These are phyloP conservation scores for Peronospora tabacina DNA, from an alignment of 352 stramenopile species.

Conservation along the genomic window DNA sequence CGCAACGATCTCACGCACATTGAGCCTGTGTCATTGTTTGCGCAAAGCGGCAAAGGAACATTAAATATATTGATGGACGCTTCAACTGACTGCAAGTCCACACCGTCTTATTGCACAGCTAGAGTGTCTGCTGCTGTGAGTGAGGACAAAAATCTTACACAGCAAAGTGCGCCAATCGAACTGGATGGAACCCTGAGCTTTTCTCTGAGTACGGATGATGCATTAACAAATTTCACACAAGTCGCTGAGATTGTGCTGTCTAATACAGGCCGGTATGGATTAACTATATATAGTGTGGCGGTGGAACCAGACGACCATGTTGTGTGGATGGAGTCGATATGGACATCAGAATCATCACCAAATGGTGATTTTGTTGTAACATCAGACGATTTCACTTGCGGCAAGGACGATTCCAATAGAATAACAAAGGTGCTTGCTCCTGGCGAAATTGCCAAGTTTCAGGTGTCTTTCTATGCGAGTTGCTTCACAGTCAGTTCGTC, in stretches of 20 bases:
- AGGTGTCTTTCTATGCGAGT: slow-evolving; percentile 23
- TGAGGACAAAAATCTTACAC: neutral
- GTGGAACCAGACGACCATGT: slow-evolving; percentile 4
- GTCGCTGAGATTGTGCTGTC: slow-evolving; percentile 16
- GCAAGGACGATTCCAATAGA: neutral
- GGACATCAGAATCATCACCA: neutral
- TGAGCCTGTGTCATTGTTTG: slow-evolving; percentile 34
- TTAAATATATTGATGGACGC: slow-evolving; percentile 19
- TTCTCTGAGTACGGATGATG: slow-evolving; percentile 8
- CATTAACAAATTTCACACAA: slow-evolving; percentile 14
- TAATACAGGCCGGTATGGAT: slow-evolving; percentile 20
- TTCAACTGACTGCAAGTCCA: neutral
- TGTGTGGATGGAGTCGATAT: slow-evolving; percentile 4
- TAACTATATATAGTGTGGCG: slow-evolving; percentile 13
- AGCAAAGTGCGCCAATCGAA: neutral
- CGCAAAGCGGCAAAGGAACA: slow-evolving; percentile 34
- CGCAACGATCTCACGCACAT: slow-evolving; percentile 65
- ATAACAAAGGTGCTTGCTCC: slow-evolving; percentile 8
- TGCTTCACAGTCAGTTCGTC: slow-evolving; percentile 19
- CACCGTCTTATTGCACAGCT: slow-evolving; percentile 1
- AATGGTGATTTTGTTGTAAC: slow-evolving; percentile 16
- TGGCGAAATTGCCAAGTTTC: slow-evolving; percentile 8
- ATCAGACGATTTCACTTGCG: slow-evolving; percentile 1
- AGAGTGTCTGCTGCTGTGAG: neutral
- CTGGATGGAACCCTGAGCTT: slow-evolving; percentile 18